Conservation (phyloP, 2,329 filamentous ascomycete species). For the Periconia sp. region DNA sequence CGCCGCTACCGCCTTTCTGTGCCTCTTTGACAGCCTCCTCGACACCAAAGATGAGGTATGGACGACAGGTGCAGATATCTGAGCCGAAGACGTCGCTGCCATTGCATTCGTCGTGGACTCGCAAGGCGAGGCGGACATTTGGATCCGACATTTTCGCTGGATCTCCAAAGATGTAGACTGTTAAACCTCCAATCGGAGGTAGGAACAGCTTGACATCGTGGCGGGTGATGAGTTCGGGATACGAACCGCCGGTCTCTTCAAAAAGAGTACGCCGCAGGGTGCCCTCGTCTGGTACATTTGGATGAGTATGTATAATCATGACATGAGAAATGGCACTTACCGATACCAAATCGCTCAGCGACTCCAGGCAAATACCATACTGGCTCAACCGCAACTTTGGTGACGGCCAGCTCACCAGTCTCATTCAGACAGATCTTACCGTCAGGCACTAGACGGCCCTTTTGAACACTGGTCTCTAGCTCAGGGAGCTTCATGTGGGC, state of each 20-base stretch:
- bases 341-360: conserved; percentile 90
- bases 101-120: conserved; percentile 90
- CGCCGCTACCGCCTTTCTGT: conserved; percentile 88
- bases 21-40: conserved; percentile 98
- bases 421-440: conserved; percentile 90
- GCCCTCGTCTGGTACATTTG: conserved; percentile 74
- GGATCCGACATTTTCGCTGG: conserved; percentile 92
- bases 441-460: conserved; percentile 77
- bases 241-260: conserved; percentile 94
- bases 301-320: conserved; percentile 28
- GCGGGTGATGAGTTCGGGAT: conserved; percentile 94
- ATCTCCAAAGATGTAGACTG: conserved; percentile 96
- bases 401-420: conserved; percentile 87
- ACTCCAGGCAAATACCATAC: conserved; percentile 68
- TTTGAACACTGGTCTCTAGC: conserved; percentile 83
- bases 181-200: conserved; percentile 92
- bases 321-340: conserved; percentile 50
- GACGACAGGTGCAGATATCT: conserved; percentile 95
- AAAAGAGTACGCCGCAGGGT: conserved; percentile 86
- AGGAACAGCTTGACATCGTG: conserved; percentile 95
- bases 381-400: conserved; percentile 95
- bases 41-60: conserved; percentile 95
- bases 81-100: conserved; percentile 97
- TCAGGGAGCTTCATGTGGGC: conserved; percentile 98
- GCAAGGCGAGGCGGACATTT: conserved; percentile 77